Evolutionary conservation across 2,329 filamentous ascomycete species (phyloP).

Genomic region (Leptoxyphium fumago): DNA sequence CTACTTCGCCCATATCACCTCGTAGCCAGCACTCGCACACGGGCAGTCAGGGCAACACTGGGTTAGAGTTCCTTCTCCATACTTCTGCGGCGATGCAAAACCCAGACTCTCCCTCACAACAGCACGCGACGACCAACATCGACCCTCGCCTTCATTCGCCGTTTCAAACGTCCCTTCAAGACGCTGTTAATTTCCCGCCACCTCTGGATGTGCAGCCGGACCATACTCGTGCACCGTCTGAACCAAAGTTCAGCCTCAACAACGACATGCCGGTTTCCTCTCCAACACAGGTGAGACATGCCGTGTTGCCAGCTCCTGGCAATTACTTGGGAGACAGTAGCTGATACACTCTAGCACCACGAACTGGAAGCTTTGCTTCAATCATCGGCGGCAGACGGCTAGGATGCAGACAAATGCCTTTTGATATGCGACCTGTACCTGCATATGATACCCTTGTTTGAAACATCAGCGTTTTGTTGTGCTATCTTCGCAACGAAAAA

Average conservation of each 20-base stretch:
- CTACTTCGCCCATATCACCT: slow-evolving; percentile 6
- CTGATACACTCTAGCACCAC: not conserved
- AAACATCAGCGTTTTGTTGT: too few species aligned
- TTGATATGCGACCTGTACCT: too few species aligned
- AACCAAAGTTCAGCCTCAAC: not conserved
- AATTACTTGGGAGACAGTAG: not conserved
- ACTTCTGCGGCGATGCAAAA: slow-evolving; percentile 23
- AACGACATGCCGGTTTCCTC: not conserved
- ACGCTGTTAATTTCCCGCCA: not conserved
- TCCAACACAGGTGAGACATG: not conserved
- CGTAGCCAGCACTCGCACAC: slow-evolving; percentile 12
- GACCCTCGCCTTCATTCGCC: not conserved
- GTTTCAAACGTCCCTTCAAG: not conserved
- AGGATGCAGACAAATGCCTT: not conserved
- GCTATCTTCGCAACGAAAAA: too few species aligned
- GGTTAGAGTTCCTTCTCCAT: slow-evolving; percentile 44
- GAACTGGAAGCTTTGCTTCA: not conserved
- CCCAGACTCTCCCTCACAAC: slow-evolving; percentile 1
- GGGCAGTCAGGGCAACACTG: slow-evolving; percentile 8
- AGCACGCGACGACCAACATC: not conserved
- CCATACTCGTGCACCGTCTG: not conserved
- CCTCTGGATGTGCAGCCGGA: not conserved
- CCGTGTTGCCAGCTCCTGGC: not conserved
- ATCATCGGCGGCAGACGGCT: not conserved
- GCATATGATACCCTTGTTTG: too few species aligned